These are phyloP conservation scores for Colletotrichum euphorbiae DNA, from an alignment of 2,329 filamentous ascomycete species.

Conservation along the genomic window DNA sequence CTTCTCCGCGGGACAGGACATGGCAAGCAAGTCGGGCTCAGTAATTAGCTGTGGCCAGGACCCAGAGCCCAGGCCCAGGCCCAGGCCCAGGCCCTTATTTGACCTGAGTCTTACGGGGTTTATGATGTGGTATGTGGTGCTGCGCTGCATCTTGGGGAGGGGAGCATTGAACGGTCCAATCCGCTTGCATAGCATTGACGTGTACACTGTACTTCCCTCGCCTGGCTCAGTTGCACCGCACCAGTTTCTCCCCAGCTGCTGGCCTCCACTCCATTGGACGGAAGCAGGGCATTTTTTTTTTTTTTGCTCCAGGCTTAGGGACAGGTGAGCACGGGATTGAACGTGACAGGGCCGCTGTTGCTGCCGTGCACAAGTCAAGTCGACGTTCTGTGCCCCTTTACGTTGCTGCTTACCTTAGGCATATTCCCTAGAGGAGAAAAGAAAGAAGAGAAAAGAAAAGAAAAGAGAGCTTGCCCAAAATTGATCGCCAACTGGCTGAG, in stretches of 20 bases:
- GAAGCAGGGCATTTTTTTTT: background rate
- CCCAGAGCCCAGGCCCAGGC: background rate
- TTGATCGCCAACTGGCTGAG: background rate
- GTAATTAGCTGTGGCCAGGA: slow-evolving; percentile 1
- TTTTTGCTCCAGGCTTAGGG: background rate
- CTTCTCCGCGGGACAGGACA: too few species aligned
- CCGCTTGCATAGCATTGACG: background rate
- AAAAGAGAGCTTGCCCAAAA: background rate
- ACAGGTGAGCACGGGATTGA: slow-evolving; percentile 17
- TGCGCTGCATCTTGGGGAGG: slow-evolving; percentile 20
- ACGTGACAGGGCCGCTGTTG: slow-evolving; percentile 12
- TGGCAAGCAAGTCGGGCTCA: slow-evolving; percentile 7
- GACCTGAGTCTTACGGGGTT: background rate
- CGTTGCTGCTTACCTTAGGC: background rate
- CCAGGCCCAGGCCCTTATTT: slow-evolving; percentile 4
- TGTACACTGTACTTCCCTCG: background rate
- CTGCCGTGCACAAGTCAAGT: background rate
- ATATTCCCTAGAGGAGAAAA: background rate
- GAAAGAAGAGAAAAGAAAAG: background rate
- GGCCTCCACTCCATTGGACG: too few species aligned
- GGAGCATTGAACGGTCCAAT: slow-evolving; percentile 12
- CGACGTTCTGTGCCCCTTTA: background rate
- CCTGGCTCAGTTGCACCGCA: slow-evolving; percentile 13
- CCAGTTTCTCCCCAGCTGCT: background rate
- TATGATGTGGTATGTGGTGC: background rate